Conservation (phyloP, 768 basidiomycete species). For the Rhizopogon vinicolor region DNA sequence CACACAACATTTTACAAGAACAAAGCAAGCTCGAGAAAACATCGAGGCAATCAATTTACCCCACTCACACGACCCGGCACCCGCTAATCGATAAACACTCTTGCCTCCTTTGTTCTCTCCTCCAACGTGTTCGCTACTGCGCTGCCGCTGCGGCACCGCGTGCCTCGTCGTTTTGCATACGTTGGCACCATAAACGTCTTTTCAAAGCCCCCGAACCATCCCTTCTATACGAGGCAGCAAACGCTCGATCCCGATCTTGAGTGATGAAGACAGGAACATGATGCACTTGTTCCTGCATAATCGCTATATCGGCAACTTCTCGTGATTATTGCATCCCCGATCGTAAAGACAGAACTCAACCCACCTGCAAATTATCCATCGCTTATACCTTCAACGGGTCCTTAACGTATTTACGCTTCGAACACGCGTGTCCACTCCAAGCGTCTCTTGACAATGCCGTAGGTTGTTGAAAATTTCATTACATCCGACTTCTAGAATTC, state of each 20-base stretch:
- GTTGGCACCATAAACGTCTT: slow-evolving; percentile 11
- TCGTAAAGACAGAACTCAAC: slow-evolving; percentile 7
- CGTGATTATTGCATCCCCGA: slow-evolving; percentile 5
- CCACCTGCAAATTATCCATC: not conserved
- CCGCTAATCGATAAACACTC: slow-evolving; percentile 6
- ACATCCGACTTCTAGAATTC: not conserved
- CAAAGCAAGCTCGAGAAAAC: not conserved
- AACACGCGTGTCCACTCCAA: not conserved
- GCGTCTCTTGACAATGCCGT: slow-evolving; percentile 1
- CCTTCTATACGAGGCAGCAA: not conserved
- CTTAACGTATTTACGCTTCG: not conserved
- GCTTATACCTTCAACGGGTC: not conserved
- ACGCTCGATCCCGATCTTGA: not conserved
- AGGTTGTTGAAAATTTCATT: not conserved
- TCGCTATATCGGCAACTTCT: slow-evolving; percentile 1
- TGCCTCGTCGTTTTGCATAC: slow-evolving; percentile 11
- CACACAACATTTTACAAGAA: not conserved
- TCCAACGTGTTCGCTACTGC: slow-evolving; percentile 19
- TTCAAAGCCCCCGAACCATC: not conserved
- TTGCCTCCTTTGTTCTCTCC: not conserved
- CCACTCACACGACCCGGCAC: slow-evolving; percentile 6
- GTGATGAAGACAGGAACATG: not conserved
- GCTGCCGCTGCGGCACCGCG: slow-evolving; percentile 15
- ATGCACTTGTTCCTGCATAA: slow-evolving; percentile 1
- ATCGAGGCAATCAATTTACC: not conserved